Percentiles rank a stretch among this genome's conserved stretches.
These are phyloP conservation scores for Ehretia macrophylla DNA, from an alignment of 257 asterid genomes.

Conservation along the genomic window DNA sequence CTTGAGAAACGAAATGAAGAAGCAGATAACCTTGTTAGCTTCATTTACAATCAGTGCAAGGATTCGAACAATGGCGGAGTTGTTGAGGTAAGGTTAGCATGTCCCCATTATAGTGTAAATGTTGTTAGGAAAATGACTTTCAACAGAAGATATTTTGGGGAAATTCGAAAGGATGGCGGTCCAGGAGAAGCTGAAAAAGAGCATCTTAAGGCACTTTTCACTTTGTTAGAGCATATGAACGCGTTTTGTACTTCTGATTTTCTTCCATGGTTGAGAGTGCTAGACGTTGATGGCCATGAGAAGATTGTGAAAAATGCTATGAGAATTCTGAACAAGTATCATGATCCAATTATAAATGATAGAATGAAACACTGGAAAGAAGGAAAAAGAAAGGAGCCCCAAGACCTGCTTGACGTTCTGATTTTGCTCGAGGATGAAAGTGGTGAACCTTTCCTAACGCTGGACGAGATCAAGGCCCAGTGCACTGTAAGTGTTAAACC, in stretches of 20 bases:
- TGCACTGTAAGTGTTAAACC: background rate
- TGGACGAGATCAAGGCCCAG: constrained; percentile 3
- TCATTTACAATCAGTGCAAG: background rate
- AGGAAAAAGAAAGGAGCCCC: background rate
- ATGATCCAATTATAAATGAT: constrained; percentile 7
- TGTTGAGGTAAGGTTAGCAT: background rate
- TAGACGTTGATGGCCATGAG: constrained; percentile 8
- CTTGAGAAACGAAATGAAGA: background rate
- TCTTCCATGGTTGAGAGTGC: constrained; percentile 5
- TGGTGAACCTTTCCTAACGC: background rate
- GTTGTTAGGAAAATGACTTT: constrained; percentile 3
- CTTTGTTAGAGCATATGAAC: background rate
- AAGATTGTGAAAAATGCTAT: constrained; percentile 5
- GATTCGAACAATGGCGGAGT: background rate
- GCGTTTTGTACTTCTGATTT: constrained; percentile 9
- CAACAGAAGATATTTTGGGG: constrained; percentile 7
- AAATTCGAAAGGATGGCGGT: constrained; percentile 3
- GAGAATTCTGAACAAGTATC: constrained; percentile 1
- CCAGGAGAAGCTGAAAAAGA: constrained; percentile 32
- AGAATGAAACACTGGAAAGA: constrained; percentile 7
- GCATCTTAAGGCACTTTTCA: constrained; percentile 10
- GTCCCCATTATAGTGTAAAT: constrained; percentile 2
- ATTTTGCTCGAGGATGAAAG: background rate
- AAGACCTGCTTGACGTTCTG: constrained; percentile 3
- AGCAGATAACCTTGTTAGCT: constrained; percentile 5